These are phyloP conservation scores for Hypoxylon sp. DNA, from an alignment of 2,329 filamentous ascomycete species.

Conservation along the genomic window DNA sequence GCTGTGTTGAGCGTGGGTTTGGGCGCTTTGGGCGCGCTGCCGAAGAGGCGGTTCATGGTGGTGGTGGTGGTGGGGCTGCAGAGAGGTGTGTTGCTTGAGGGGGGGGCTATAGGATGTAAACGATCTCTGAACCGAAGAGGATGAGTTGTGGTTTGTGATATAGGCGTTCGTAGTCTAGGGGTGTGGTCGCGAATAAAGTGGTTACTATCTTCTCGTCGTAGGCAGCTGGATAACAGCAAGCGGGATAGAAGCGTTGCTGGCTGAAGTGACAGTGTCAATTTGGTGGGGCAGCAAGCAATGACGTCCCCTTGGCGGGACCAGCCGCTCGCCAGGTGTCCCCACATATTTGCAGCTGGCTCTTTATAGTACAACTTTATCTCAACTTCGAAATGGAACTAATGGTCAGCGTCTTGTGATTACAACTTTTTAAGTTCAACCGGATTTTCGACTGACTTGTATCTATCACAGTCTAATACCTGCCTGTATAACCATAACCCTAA, in stretches of 20 bases:
- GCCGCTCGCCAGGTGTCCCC: constrained; percentile 1
- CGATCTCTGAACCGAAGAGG: not conserved
- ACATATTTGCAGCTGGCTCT: not conserved
- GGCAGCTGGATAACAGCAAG: constrained; percentile 27
- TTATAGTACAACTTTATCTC: constrained; percentile 19
- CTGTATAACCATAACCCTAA: not conserved
- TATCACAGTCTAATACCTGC: not conserved
- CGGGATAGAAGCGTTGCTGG: constrained; percentile 2
- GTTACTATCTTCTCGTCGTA: constrained; percentile 19
- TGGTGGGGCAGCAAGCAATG: constrained; percentile 38
- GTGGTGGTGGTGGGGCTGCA: constrained; percentile 49
- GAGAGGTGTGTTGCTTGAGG: not conserved
- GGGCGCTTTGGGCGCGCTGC: constrained; percentile 85
- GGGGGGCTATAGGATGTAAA: not conserved
- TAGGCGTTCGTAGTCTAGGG: not conserved
- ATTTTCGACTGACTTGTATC: not conserved
- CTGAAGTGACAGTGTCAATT: constrained; percentile 9
- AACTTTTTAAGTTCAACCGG: too few species aligned
- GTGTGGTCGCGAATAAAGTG: not conserved
- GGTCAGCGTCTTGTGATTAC: too few species aligned
- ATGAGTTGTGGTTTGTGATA: not conserved
- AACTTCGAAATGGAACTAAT: constrained; percentile 7
- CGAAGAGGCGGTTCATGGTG: constrained; percentile 96
- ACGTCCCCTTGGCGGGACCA: constrained; percentile 18
- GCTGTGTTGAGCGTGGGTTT: constrained; percentile 86